Base-by-base conservation (phyloP, 148 eudicot genomes). In the Arctostaphylos glauca region DNA sequence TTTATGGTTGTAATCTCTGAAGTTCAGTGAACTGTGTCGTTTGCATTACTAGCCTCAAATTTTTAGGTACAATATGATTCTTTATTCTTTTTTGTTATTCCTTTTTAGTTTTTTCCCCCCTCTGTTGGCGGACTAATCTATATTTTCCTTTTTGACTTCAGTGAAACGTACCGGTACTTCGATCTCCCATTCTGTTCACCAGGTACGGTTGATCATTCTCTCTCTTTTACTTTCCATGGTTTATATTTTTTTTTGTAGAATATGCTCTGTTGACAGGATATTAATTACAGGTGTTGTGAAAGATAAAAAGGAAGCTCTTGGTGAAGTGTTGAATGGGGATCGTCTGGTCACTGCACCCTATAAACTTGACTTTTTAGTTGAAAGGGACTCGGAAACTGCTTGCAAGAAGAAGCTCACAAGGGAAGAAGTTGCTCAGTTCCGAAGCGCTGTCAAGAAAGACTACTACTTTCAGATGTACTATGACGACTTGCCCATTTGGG, bases 401-500 rank as follows among this genome's bases (percentile, higher is more conserved):
- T 92, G 95, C 86, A 90, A 82, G 77, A 89, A 87, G 52, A 87
- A 50, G 74, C 76, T 92, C 70, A 80, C 91, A 41, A 92, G 81
- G 86, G 89, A 90, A 77, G 92, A 92, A 64, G 92, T 92, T 44
- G 58, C 82, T 80, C 86, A 85, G 80, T 92, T 92, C 79, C 89
- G 93, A 84, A 87, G 85, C 83, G 95, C 95, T 25, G 93, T 92
- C 0, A 83, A 83, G 15, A 90, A 91, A 74, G 95, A 92, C 82
- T 91, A 92, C 84, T 92, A 86, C 83, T 92, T 92, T 55, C 92
- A 92, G 72, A 92, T 92, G 95, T 92, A 92, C 84, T 92, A 88
- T 59, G 93, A 92, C 85, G 95, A 92, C 74, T 79, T 92, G 59
- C 93, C 95, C 5, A 81, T 92, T 44, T 92, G 95, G 95, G 93